phyloP scores from a whole-genome alignment of 371 early-diverging fungal genomes.

The Nematocida sp. region DNA sequence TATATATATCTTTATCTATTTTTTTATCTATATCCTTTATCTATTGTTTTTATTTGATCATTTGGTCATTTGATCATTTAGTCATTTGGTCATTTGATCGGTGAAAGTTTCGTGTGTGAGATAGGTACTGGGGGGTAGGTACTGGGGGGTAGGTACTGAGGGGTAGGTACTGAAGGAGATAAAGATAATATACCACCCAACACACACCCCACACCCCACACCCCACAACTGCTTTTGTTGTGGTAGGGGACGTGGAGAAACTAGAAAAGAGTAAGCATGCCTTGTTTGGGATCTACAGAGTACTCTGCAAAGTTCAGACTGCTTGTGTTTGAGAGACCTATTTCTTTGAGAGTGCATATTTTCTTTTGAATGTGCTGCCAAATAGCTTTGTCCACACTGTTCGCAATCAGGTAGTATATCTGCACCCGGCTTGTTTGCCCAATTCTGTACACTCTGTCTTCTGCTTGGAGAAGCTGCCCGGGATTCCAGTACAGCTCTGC shows the following conservation, averaged over 20 bases:
- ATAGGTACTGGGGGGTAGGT: no score
- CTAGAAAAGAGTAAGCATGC: not conserved
- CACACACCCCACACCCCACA: no score
- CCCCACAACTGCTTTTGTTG: no score
- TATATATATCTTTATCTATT: no score
- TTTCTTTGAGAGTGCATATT: conserved; percentile 54
- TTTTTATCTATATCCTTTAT: no score
- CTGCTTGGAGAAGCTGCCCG: conserved; percentile 66
- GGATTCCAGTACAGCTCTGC: conserved; percentile 71
- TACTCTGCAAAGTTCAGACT: not conserved
- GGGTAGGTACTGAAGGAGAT: no score
- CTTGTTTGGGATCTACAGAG: not conserved
- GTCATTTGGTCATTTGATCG: no score
- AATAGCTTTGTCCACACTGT: conserved; percentile 66
- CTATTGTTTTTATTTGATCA: no score
- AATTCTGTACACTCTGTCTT: conserved; percentile 67
- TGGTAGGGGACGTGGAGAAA: not conserved
- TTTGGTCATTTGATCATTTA: no score
- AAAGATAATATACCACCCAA: no score
- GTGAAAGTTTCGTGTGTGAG: no score
- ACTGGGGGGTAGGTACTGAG: no score
- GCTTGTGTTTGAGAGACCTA: conserved; percentile 60
- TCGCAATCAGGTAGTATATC: conserved; percentile 67
- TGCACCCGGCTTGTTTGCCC: conserved; percentile 66
- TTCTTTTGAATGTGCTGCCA: conserved; percentile 58